phyloP scores from a whole-genome alignment of 306 rosid genomes.

The Crotalaria pallida region DNA sequence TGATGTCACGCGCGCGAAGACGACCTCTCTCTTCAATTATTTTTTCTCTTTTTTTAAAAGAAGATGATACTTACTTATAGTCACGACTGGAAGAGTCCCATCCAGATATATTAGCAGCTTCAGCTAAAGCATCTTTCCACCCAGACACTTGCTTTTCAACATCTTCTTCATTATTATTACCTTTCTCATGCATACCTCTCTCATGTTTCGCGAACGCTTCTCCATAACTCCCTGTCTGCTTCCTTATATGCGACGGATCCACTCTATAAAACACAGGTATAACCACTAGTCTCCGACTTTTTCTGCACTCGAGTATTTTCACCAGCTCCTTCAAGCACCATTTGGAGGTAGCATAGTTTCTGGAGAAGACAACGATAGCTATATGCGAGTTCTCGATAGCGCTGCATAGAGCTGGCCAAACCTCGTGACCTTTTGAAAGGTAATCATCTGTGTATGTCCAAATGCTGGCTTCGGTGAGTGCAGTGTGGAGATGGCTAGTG shows the following conservation, averaged over 20 bases:
- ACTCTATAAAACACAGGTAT: constrained; percentile 12
- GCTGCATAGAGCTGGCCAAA: neutral
- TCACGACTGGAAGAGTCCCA: neutral
- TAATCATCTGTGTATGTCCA: neutral
- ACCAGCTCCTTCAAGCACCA: neutral
- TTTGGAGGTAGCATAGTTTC: neutral
- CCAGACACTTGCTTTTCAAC: neutral
- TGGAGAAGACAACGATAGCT: neutral
- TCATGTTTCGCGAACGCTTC: neutral
- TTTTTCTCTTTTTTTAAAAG: too few relatives aligned
- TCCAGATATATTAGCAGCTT: constrained; percentile 8
- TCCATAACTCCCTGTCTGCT: neutral
- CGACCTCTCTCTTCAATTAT: too few relatives aligned
- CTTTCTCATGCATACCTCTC: neutral
- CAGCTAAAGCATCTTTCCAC: neutral
- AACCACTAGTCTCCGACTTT: neutral
- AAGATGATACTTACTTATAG: neutral
- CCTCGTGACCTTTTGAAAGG: neutral
- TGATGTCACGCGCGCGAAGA: too few relatives aligned
- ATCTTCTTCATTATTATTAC: neutral
- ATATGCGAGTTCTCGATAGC: neutral
- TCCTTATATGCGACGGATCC: neutral
- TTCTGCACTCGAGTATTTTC: neutral
- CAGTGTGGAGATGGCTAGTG: neutral
- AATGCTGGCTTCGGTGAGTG: neutral